Percentiles rank a stretch among this genome's conserved stretches.
Conservation (phyloP, 2,329 filamentous ascomycete genomes). For the Epichloe glyceriae region DNA sequence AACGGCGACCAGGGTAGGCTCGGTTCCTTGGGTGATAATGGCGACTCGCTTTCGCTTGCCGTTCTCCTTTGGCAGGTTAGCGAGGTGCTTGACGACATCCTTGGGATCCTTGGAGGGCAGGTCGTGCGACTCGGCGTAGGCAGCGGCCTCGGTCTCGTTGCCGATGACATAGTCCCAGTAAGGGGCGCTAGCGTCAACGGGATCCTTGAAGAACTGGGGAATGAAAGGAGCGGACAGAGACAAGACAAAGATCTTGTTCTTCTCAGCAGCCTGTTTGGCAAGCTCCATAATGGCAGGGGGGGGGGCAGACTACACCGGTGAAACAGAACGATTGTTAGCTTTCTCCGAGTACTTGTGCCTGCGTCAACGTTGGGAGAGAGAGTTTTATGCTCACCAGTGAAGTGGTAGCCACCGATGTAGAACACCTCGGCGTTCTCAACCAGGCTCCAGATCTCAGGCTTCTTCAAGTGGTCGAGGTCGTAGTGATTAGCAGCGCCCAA, state of each 20-base stretch:
- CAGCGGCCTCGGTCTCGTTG: slow-evolving; percentile 87
- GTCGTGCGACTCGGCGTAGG: slow-evolving; percentile 73
- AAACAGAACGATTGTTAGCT: background rate
- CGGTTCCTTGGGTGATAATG: slow-evolving; percentile 89
- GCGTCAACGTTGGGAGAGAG: background rate
- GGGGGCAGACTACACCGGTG: slow-evolving; percentile 55
- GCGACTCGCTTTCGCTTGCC: slow-evolving; percentile 68
- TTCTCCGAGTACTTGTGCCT: background rate
- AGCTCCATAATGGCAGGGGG: slow-evolving; percentile 81
- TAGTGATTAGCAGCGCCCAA: slow-evolving; percentile 96
- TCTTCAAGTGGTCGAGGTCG: slow-evolving; percentile 85
- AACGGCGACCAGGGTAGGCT: slow-evolving; percentile 74
- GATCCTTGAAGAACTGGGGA: slow-evolving; percentile 93
- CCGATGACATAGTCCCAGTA: slow-evolving; percentile 96
- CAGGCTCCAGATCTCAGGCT: slow-evolving; percentile 79
- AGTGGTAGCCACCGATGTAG: slow-evolving; percentile 93
- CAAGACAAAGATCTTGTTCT: slow-evolving; percentile 86
- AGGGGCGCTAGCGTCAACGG: slow-evolving; percentile 68
- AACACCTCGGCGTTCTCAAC: slow-evolving; percentile 79
- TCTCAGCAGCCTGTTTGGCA: slow-evolving; percentile 73
- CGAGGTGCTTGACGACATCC: slow-evolving; percentile 75
- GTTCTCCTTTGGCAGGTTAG: slow-evolving; percentile 88
- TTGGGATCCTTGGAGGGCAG: slow-evolving; percentile 65
- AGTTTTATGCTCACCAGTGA: slow-evolving; percentile 45
- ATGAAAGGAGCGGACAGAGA: slow-evolving; percentile 95